Conservation (phyloP, 495 filamentous ascomycete genomes). For the Gamarada debralockiae region DNA sequence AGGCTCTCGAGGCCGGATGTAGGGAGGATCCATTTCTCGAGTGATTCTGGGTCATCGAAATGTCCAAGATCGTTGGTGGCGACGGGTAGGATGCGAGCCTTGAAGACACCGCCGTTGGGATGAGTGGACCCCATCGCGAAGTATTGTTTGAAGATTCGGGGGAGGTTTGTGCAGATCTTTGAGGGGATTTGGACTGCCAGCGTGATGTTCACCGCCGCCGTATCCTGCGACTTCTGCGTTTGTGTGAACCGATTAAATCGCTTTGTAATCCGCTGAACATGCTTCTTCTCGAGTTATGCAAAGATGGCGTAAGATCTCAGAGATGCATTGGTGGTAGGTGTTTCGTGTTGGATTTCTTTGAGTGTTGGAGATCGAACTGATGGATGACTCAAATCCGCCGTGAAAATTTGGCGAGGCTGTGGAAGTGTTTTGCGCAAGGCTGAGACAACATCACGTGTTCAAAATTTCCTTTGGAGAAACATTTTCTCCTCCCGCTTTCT, state of each 20-base stretch:
- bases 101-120: slow-evolving; percentile 2
- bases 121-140: slow-evolving; percentile 14
- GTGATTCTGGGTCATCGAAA: slow-evolving; percentile 13
- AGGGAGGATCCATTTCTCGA: slow-evolving; percentile 23
- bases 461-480: too few species aligned
- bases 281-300: slow-evolving; percentile 6
- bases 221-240: slow-evolving; percentile 26
- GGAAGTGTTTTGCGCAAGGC: too few species aligned
- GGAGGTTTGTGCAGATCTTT: slow-evolving; percentile 4
- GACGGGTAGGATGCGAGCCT: slow-evolving; percentile 19
- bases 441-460: too few species aligned
- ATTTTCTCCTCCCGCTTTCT: too few species aligned
- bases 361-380: too few species aligned
- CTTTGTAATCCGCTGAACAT: slow-evolving; percentile 10
- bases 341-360: too few species aligned
- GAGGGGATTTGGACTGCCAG: slow-evolving; percentile 14
- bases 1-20: slow-evolving; percentile 9
- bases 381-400: too few species aligned
- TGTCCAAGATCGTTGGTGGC: slow-evolving; percentile 10
- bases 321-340: slow-evolving; percentile 6
- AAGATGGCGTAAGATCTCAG: neutral
- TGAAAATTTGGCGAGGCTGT: too few species aligned
- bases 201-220: slow-evolving; percentile 6
- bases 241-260: slow-evolving; percentile 15
- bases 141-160: neutral